Conservation (phyloP, 495 filamentous ascomycete genomes). For the Neurospora sp. region DNA sequence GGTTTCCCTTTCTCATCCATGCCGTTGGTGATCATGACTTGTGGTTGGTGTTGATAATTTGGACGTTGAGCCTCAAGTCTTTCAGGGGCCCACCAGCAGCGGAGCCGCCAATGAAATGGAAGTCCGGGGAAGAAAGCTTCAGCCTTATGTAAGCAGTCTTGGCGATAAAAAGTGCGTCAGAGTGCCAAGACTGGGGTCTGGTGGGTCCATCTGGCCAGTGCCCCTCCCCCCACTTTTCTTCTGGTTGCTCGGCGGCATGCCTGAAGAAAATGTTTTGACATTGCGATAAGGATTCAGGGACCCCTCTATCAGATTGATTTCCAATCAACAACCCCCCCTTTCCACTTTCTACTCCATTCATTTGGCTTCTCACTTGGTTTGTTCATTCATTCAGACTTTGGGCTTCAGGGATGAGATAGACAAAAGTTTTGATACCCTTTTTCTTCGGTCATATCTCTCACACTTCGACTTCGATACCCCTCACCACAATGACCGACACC, state of each 20-base stretch:
- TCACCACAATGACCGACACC: neutral
- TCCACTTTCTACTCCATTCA: neutral
- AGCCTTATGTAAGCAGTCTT: conserved; percentile 9
- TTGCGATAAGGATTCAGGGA: neutral
- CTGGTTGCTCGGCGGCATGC: neutral
- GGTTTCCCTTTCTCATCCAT: neutral
- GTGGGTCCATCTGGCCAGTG: conserved; percentile 3
- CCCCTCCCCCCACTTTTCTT: conserved; percentile 26
- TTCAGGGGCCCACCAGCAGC: neutral
- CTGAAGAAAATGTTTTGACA: neutral
- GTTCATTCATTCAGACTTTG: neutral
- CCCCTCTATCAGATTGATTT: neutral
- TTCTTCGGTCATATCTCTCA: neutral
- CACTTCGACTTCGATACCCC: neutral
- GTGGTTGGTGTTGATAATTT: neutral
- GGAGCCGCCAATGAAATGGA: neutral
- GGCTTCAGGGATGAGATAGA: neutral
- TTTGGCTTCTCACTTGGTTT: neutral
- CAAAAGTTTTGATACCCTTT: neutral
- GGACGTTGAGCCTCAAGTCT: neutral
- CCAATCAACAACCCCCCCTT: neutral
- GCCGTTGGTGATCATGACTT: neutral
- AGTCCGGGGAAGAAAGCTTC: neutral
- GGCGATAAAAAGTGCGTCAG: neutral
- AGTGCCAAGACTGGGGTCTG: neutral